phyloP scores from a whole-genome alignment of 495 filamentous ascomycete species.

The Astrocystis sublimbata region DNA sequence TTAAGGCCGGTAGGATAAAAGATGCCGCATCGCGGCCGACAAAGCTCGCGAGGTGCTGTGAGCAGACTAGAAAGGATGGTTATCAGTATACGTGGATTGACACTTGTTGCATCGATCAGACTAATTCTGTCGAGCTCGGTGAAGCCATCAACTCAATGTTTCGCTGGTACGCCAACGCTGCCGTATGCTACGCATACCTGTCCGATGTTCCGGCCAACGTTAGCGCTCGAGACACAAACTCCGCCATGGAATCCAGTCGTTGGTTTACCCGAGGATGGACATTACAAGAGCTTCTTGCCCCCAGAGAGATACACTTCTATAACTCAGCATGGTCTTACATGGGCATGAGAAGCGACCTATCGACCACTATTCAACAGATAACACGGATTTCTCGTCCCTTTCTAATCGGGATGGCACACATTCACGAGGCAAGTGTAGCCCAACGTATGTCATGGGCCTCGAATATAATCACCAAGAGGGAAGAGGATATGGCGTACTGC shows the following conservation, averaged over 20 bases:
- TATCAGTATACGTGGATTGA: slow-evolving; percentile 1
- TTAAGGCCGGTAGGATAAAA: neutral
- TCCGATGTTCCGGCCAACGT: neutral
- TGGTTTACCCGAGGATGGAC: slow-evolving; percentile 25
- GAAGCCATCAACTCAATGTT: slow-evolving; percentile 8
- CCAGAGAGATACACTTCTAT: slow-evolving; percentile 13
- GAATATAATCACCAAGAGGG: slow-evolving; percentile 29
- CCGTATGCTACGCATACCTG: neutral
- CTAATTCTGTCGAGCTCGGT: neutral
- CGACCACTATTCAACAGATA: neutral
- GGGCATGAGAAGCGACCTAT: neutral
- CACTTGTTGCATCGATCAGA: slow-evolving; percentile 7
- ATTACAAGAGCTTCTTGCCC: slow-evolving; percentile 11
- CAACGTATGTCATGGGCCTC: slow-evolving; percentile 45
- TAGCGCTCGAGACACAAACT: neutral
- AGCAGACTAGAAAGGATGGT: neutral
- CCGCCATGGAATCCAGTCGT: slow-evolving; percentile 14
- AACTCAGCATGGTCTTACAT: slow-evolving; percentile 2
- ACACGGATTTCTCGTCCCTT: neutral
- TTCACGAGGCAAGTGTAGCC: slow-evolving; percentile 24
- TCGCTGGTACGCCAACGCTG: neutral
- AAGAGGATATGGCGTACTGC: slow-evolving; percentile 47
- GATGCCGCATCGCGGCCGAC: neutral
- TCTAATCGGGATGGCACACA: neutral
- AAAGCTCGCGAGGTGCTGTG: neutral